These are phyloP conservation scores for Salvia rosmarinus DNA, from an alignment of 257 asterid species.

Conservation along the genomic window DNA sequence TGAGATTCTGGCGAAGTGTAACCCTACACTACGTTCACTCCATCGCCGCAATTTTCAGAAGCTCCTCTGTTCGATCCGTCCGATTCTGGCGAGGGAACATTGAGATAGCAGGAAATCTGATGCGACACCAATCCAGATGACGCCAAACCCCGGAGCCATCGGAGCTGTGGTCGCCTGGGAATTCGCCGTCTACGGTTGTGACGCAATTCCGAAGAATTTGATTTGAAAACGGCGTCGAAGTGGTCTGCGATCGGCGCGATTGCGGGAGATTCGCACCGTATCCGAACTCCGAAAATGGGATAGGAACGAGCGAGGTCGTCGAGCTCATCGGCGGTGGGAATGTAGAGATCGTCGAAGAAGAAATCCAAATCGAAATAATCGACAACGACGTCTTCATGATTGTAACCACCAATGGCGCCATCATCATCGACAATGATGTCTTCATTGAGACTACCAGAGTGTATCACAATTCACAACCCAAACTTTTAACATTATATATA, in stretches of 20 bases:
- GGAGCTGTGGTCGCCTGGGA: slow-evolving; percentile 39
- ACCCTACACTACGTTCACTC: slow-evolving; percentile 42
- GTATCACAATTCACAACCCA: too few species aligned
- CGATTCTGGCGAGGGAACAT: slow-evolving; percentile 63
- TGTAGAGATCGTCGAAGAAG: slow-evolving; percentile 48
- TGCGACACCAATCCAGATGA: slow-evolving; percentile 37
- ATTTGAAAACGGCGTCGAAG: slow-evolving; percentile 36
- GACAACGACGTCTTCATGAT: slow-evolving; percentile 27
- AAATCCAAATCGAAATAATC: slow-evolving; percentile 61
- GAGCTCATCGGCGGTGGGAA: slow-evolving; percentile 40
- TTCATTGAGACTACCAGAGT: slow-evolving; percentile 33
- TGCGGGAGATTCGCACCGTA: slow-evolving; percentile 24
- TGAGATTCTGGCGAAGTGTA: slow-evolving; percentile 65
- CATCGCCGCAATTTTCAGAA: slow-evolving; percentile 40
- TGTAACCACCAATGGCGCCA: slow-evolving; percentile 22
- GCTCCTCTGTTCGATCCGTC: slow-evolving; percentile 52
- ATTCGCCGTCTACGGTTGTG: slow-evolving; percentile 32
- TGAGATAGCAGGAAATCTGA: slow-evolving; percentile 45
- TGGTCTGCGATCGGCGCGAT: slow-evolving; percentile 31
- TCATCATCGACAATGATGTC: slow-evolving; percentile 31
- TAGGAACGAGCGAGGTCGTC: slow-evolving; percentile 44
- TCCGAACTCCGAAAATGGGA: slow-evolving; percentile 24
- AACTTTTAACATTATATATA: too few species aligned
- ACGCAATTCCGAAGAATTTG: slow-evolving; percentile 42
- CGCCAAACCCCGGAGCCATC: slow-evolving; percentile 44